Conservation (phyloP, 75 land plant genomes). For the Selaginella moellendorffii region DNA sequence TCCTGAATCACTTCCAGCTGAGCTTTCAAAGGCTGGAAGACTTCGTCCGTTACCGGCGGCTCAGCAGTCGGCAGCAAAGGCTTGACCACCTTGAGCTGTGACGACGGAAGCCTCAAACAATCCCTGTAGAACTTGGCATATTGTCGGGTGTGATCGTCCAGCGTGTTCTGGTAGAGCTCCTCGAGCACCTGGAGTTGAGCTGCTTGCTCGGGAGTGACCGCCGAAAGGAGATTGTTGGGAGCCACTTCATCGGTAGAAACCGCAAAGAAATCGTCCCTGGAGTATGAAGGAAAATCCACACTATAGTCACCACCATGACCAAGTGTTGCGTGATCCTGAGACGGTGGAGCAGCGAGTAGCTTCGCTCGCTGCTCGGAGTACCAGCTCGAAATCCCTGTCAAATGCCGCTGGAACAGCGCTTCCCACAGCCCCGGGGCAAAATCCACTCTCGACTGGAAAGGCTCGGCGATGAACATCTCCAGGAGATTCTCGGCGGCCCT, state of each 20-base stretch:
- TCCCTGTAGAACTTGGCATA: not conserved
- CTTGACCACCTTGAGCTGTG: not conserved
- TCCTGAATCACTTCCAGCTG: not conserved
- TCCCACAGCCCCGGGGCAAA: conserved; percentile 57
- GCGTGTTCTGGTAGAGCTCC: not conserved
- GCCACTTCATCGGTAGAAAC: conserved; percentile 25
- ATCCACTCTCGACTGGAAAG: conserved; percentile 37
- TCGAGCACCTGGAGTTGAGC: conserved; percentile 13
- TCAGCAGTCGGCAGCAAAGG: not conserved
- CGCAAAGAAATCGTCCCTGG: conserved; percentile 31
- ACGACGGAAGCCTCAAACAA: not conserved
- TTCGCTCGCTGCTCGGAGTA: conserved; percentile 25
- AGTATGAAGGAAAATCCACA: conserved; percentile 27
- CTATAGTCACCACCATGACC: no score
- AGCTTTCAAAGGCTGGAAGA: not conserved
- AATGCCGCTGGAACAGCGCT: conserved; percentile 38
- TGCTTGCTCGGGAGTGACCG: conserved; percentile 30
- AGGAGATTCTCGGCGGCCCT: conserved; percentile 34
- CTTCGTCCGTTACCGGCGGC: not conserved
- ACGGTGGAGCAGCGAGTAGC: no score
- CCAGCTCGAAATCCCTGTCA: conserved; percentile 43
- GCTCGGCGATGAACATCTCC: conserved; percentile 48
- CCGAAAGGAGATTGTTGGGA: conserved; percentile 14
- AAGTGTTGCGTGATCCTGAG: no score
- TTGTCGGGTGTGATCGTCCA: not conserved